Percentiles rank a stretch among this genome's conserved stretches.
Conservation (phyloP, 2,329 filamentous ascomycete species). For the Colletotrichum sp. region DNA sequence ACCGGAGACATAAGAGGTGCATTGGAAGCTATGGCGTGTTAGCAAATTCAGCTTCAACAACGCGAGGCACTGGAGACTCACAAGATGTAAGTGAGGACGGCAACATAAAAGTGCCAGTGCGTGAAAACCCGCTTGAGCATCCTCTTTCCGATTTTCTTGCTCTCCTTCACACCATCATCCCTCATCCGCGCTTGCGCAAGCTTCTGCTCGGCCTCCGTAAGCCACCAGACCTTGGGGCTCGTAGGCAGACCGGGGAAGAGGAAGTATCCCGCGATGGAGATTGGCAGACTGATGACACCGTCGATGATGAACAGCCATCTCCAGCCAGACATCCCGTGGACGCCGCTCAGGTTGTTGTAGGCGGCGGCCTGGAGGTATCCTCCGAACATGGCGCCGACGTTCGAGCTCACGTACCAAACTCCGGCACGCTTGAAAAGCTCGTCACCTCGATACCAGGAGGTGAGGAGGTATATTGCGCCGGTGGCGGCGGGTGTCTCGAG, state of each 20-base stretch:
- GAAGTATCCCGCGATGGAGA: conserved; percentile 52
- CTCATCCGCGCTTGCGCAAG: conserved; percentile 35
- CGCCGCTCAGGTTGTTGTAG: conserved; percentile 52
- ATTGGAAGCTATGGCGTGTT: conserved; percentile 8
- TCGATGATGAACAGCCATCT: conserved; percentile 58
- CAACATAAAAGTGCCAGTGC: conserved; percentile 32
- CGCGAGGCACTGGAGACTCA: neutral
- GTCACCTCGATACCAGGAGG: conserved; percentile 33
- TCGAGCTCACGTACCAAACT: conserved; percentile 48
- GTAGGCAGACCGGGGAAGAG: conserved; percentile 42
- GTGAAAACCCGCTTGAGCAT: conserved; percentile 31
- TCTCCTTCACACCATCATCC: conserved; percentile 21
- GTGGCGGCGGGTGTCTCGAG: conserved; percentile 23
- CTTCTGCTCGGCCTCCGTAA: conserved; percentile 33
- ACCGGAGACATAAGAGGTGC: conserved; percentile 20
- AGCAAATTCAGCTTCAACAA: neutral
- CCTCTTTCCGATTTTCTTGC: conserved; percentile 25
- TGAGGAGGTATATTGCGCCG: conserved; percentile 28
- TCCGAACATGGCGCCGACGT: conserved; percentile 52
- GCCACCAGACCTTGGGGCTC: conserved; percentile 34
- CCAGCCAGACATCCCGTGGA: conserved; percentile 50
- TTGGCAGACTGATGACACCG: conserved; percentile 54
- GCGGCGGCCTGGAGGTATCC: conserved; percentile 56
- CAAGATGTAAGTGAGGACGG: conserved; percentile 27
- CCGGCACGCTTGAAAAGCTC: conserved; percentile 50